A percentile compares a stretch with the other conserved stretches of the same genome.
phyloP scores from a whole-genome alignment of 148 eudicot genomes.

The Agrostemma githago region DNA sequence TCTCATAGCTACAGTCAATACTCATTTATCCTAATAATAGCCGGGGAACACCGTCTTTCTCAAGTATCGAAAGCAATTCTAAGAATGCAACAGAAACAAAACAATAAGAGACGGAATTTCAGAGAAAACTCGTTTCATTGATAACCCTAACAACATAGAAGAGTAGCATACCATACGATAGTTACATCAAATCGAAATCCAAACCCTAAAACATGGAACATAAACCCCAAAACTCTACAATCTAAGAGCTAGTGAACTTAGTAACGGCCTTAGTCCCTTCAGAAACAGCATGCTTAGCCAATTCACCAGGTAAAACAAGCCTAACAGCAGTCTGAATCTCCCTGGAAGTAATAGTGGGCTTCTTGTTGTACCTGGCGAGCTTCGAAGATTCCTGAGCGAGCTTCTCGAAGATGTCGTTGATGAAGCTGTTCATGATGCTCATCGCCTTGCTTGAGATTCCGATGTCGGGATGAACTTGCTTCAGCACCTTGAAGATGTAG shows the following conservation, averaged over 20 bases:
- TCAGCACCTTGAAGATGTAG: slow-evolving; percentile 59
- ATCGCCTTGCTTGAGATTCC: slow-evolving; percentile 62
- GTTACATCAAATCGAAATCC: not conserved
- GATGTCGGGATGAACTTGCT: slow-evolving; percentile 58
- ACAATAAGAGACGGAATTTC: too few relatives aligned
- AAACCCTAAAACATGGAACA: slow-evolving; percentile 7
- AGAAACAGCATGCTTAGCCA: slow-evolving; percentile 52
- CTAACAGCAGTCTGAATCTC: slow-evolving; percentile 52
- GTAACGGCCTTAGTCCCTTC: slow-evolving; percentile 55
- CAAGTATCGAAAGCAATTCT: too few relatives aligned
- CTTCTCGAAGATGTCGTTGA: slow-evolving; percentile 56
- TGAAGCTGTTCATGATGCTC: slow-evolving; percentile 61
- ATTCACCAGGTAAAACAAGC: slow-evolving; percentile 44
- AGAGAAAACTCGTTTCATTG: too few relatives aligned
- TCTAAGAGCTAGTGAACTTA: slow-evolving; percentile 38
- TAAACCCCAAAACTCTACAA: not conserved
- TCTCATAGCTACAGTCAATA: too few relatives aligned
- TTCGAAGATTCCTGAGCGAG: slow-evolving; percentile 48
- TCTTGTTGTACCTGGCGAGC: slow-evolving; percentile 49
- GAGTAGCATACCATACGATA: not conserved
- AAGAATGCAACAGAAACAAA: too few relatives aligned
- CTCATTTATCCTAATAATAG: too few relatives aligned
- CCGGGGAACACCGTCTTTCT: too few relatives aligned
- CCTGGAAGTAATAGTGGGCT: slow-evolving; percentile 46
- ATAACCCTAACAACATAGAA: too few relatives aligned